Percentiles rank a stretch among this genome's conserved stretches.
phyloP scores from a whole-genome alignment of 169 alveolate species.

The Neospora caninum region DNA sequence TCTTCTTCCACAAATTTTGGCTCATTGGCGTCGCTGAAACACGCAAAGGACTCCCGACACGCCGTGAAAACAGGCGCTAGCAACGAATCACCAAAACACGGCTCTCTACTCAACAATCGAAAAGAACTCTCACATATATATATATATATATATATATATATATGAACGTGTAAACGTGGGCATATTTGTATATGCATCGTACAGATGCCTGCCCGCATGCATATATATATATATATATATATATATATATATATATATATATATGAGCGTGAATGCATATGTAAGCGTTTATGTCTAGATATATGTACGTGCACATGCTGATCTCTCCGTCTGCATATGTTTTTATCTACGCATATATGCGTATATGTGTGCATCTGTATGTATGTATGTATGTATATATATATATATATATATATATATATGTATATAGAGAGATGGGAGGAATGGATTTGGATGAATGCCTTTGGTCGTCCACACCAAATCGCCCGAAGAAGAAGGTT shows the following conservation, averaged over 20 bases:
- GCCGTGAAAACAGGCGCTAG: background rate
- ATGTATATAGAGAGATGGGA: background rate
- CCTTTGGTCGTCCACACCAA: conserved; percentile 68
- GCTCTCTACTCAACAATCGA: too few species aligned
- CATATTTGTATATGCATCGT: too few species aligned
- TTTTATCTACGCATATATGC: background rate
- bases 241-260: background rate
- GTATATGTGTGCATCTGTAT: background rate
- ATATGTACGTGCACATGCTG: background rate
- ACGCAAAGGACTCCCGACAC: background rate
- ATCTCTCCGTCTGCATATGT: too few species aligned
- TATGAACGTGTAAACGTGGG: background rate
- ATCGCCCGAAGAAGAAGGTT: conserved; percentile 94
- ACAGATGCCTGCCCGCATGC: too few species aligned
- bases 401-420: too few species aligned
- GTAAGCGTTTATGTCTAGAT: background rate
- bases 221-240: background rate
- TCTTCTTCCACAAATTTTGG: conserved; percentile 91
- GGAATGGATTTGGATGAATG: too few species aligned
- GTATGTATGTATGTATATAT: background rate
- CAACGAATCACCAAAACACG: too few species aligned
- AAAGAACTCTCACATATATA: too few species aligned
- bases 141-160: background rate
- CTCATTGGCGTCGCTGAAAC: conserved; percentile 88
- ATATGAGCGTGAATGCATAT: background rate